Evolutionary conservation across 164 flowering plant genomes (phyloP), one percentile per base, ranked within the genome.

Genomic region (Amborella trichopoda): DNA sequence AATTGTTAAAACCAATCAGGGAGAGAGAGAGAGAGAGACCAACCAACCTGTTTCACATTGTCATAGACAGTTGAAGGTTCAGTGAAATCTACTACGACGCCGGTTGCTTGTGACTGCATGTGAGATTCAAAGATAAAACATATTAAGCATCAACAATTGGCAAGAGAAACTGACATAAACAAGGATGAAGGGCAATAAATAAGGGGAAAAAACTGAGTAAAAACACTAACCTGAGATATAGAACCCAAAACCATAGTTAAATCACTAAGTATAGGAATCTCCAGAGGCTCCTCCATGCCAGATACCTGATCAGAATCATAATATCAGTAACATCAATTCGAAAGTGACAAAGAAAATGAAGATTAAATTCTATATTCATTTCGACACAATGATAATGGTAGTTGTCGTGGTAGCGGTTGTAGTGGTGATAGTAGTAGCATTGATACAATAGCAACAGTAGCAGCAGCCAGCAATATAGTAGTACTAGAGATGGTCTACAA

Each of bases 11-110:
- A 27, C 19, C 1, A 8, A 17, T 4, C 9, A n/a, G n/a, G n/a
- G n/a, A n/a, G n/a, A 32, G 18, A 28, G 16, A 25, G 13, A 18
- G 3, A 49, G 20, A 41, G 19, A 50, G 42, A 23, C 6, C 40
- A 23, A n/a, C n/a, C n/a, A 52, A 87, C 96, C 89, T 88, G 91
- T 63, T 88, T 88, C 30, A 88, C 94, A 67, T 84, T 88, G 54
- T 88, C 94, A 58, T 88, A 84, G 42, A 84, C 89, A 48, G 72
- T 65, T 5, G 83, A 64, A 58, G 91, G 85, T 30, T 82, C 80
- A 18, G 94, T 88, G 63, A 81, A 81, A 57, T 88, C 94, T 13
- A 84, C 56, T 1, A 84, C 93, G 9, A 84, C 84, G 20, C 73
- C 72, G 1, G 56, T 75, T 46, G 64, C 81, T 64, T 71, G 80